Evolutionary conservation across 2,329 filamentous ascomycete genomes (phyloP), one percentile per base, ranked within the genome.

Genomic region (Fusarium sp.): DNA sequence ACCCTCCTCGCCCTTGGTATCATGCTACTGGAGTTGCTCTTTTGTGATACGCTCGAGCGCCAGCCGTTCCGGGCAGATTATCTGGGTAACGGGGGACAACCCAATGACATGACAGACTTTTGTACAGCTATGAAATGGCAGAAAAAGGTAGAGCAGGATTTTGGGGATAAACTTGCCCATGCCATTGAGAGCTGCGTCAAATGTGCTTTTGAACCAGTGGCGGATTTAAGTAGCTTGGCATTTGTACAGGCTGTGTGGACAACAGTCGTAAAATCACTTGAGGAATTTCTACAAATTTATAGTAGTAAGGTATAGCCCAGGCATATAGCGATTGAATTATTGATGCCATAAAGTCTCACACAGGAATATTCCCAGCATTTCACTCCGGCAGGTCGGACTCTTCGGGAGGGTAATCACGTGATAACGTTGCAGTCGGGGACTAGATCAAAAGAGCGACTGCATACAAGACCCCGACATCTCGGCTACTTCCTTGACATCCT

Each of bases 361-460:
- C 29, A 8, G 30, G 14, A 14, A 32, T 8, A 15, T 7, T 15
- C 16, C 30, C 7, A 32, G 6, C 7, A 32, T 32, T 15, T 7
- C 30, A 34, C 32, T 16, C 3, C 32, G 32, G 32, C 8, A 16
- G 15, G 9, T 15, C 15, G 32, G 32, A 34, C 32, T 5, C n/a
- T n/a, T n/a, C n/a, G n/a, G n/a, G n/a, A n/a, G n/a, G 30, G 2
- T 3, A 5, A 34, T 65, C 62, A 65, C 62, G 62, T 65, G 62
- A 40, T 22, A 1, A 2, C 12, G 3, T 10, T 6, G 5, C 6
- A 7, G 5, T 40, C 54, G 62, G 62, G 32, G 52, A 59, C 45
- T 65, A 59, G 60, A 65, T 65, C 61, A 65, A 65, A 43, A 65
- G 25, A 65, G 62, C 60, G 62, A 59, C 61, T 8, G 27, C 22